Conservation (phyloP, 2,329 filamentous ascomycete species). For the Uncinocarpus reesii region DNA sequence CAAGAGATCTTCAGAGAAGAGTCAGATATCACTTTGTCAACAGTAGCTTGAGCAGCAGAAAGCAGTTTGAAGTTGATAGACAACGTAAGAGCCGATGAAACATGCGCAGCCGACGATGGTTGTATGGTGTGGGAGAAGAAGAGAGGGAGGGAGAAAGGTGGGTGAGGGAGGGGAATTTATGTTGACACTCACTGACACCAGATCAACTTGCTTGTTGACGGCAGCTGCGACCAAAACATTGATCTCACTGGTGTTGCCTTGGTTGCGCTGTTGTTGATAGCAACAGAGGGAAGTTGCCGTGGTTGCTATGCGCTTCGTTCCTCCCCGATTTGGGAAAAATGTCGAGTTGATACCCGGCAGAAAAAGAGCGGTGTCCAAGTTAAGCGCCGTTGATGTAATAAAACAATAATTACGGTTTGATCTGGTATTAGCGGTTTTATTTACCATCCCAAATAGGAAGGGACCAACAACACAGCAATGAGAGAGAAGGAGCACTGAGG, state of each 20-base stretch:
- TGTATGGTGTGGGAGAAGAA: constrained; percentile 3
- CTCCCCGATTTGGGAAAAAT: constrained; percentile 2
- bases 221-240: background rate
- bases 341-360: background rate
- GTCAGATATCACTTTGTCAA: background rate
- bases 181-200: background rate
- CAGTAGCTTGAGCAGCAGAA: background rate
- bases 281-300: background rate
- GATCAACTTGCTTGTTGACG: background rate
- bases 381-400: background rate
- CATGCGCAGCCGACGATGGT: background rate
- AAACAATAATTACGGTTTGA: background rate
- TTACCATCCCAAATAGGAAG: background rate
- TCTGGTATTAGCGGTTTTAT: background rate
- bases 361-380: background rate
- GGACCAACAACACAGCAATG: background rate
- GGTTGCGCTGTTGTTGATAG: background rate
- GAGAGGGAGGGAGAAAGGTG: background rate
- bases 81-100: background rate
- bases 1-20: background rate
- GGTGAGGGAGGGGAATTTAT: background rate
- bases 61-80: no score
- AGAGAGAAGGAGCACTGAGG: no score
- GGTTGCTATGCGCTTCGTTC: background rate
- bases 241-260: background rate